These are phyloP conservation scores for Cyanophora paradoxa DNA, from an alignment of 78 protist species.

Conservation along the genomic window DNA sequence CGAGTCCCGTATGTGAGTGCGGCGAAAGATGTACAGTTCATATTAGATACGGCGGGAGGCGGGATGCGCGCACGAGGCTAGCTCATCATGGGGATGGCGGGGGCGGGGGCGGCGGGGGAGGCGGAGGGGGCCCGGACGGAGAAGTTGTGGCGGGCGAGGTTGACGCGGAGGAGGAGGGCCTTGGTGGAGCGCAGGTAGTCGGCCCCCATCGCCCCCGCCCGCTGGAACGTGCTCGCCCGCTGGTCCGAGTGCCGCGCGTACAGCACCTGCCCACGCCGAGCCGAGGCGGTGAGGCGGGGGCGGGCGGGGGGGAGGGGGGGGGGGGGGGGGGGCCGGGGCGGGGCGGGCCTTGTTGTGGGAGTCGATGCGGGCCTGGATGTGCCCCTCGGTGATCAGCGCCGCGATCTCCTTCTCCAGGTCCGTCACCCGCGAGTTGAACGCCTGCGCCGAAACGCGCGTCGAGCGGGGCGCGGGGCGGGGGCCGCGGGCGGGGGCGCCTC, in stretches of 20 bases:
- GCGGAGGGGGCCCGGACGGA: neutral
- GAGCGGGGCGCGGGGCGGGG: neutral
- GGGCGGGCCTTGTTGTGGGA: constrained; percentile 56
- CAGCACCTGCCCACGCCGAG: constrained; percentile 6
- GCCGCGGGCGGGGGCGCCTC: constrained; percentile 49
- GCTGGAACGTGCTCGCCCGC: constrained; percentile 56
- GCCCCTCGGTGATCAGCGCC: constrained; percentile 56
- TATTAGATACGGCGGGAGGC: no score
- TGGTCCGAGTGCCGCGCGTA: constrained; percentile 51
- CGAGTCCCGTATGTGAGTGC: no score
- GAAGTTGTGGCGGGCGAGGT: constrained; percentile 34
- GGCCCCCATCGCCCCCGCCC: constrained; percentile 43
- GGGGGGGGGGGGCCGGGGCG: no score
- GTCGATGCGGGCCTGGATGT: constrained; percentile 79
- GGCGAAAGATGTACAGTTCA: no score
- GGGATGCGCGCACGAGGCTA: no score
- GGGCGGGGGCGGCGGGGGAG: no score
- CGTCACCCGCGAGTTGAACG: neutral
- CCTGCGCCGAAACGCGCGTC: neutral
- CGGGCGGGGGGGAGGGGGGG: no score
- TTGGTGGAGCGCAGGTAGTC: constrained; percentile 42
- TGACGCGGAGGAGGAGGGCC: constrained; percentile 50
- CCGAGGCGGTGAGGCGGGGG: no score
- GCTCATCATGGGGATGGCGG: no score
- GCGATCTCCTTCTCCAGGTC: constrained; percentile 58